These are phyloP conservation scores for Colletotrichum cereale DNA, from an alignment of 2,329 filamentous ascomycete species.

Conservation along the genomic window DNA sequence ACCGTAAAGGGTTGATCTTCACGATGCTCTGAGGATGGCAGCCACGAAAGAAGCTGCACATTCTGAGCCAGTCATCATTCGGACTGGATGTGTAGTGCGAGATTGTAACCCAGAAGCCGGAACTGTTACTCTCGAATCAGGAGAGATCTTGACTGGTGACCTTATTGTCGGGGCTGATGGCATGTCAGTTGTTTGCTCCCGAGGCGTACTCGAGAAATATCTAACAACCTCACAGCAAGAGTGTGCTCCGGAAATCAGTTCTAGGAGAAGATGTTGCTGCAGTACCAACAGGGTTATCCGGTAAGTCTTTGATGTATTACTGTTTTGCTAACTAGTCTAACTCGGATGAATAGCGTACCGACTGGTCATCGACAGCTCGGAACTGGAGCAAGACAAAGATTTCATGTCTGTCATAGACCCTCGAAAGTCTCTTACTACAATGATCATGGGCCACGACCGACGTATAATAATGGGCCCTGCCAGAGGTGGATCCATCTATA, in stretches of 20 bases:
- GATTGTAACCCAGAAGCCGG: slow-evolving; percentile 57
- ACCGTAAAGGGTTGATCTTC: slow-evolving; percentile 47
- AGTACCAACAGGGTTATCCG: slow-evolving; percentile 51
- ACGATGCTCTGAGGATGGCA: slow-evolving; percentile 48
- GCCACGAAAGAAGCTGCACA: slow-evolving; percentile 42
- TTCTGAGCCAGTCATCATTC: slow-evolving; percentile 46
- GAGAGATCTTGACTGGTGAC: slow-evolving; percentile 47
- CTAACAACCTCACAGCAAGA: slow-evolving; percentile 1
- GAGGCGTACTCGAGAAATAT: background rate
- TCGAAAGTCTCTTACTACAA: slow-evolving; percentile 55
- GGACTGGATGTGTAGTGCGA: slow-evolving; percentile 44
- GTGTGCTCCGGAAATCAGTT: slow-evolving; percentile 39
- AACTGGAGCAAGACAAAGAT: slow-evolving; percentile 30
- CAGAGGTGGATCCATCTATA: slow-evolving; percentile 54
- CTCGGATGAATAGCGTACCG: slow-evolving; percentile 48
- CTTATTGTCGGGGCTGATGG: slow-evolving; percentile 54
- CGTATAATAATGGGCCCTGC: slow-evolving; percentile 61
- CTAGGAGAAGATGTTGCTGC: slow-evolving; percentile 40
- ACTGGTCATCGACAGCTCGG: slow-evolving; percentile 46
- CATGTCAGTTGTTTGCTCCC: slow-evolving; percentile 41
- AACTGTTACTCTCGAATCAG: slow-evolving; percentile 49
- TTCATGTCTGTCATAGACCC: slow-evolving; percentile 49
- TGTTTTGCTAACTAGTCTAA: background rate
- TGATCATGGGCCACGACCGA: slow-evolving; percentile 58
- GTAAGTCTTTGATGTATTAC: background rate